Evolutionary conservation across 2,329 filamentous ascomycete species (phyloP).

Genomic region (Fusarium sp.): DNA sequence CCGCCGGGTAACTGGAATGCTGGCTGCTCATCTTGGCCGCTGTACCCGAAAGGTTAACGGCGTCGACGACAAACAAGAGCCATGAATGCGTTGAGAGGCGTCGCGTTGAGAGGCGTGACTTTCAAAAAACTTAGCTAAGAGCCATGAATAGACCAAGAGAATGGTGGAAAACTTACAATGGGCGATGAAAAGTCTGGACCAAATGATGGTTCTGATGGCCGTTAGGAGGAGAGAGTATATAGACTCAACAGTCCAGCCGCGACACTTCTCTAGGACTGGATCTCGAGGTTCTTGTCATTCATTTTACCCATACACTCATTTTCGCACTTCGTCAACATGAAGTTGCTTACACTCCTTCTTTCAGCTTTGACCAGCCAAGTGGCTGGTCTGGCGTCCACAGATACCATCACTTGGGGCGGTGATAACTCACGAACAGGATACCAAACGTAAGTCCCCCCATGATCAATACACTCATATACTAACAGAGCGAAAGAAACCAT

Average conservation of each 20-base stretch:
- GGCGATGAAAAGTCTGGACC: background rate
- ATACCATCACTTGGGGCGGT: slow-evolving; percentile 71
- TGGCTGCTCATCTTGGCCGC: slow-evolving; percentile 1
- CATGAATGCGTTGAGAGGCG: too few relatives aligned
- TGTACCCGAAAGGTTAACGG: slow-evolving; percentile 26
- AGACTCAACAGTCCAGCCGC: background rate
- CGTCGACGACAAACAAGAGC: background rate
- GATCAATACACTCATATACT: background rate
- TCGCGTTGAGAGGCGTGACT: too few relatives aligned
- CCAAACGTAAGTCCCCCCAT: slow-evolving; percentile 57
- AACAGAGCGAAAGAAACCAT: slow-evolving; percentile 58
- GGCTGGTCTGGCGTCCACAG: slow-evolving; percentile 57
- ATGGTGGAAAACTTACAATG: background rate
- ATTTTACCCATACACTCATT: slow-evolving; percentile 16
- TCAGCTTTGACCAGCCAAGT: slow-evolving; percentile 51
- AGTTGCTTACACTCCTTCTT: slow-evolving; percentile 46
- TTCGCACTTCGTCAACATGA: slow-evolving; percentile 38
- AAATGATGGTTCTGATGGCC: background rate
- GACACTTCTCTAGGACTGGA: background rate
- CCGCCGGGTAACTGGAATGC: slow-evolving; percentile 21
- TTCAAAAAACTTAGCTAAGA: too few relatives aligned
- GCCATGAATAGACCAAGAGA: background rate
- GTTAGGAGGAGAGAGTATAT: slow-evolving; percentile 15
- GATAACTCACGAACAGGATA: slow-evolving; percentile 67
- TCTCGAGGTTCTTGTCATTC: background rate